Evolutionary conservation across 495 filamentous ascomycete species (phyloP).

Genomic region (Aspergillus cavernicola): DNA sequence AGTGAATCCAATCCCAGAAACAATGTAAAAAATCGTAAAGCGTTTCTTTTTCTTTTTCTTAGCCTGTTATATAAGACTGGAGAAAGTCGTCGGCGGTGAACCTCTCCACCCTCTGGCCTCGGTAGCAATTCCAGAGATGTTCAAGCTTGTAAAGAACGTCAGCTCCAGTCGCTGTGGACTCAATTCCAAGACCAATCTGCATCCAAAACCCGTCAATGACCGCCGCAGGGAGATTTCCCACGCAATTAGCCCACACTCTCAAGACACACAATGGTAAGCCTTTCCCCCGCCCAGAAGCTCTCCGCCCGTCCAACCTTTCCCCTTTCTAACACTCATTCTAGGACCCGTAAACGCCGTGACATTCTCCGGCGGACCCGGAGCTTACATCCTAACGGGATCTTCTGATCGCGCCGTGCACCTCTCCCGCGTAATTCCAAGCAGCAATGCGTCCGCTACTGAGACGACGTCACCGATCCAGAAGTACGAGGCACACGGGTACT

Average conservation of each 20-base stretch:
- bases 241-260: slow-evolving; percentile 37
- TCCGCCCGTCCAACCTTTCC: neutral
- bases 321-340: slow-evolving; percentile 8
- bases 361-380: slow-evolving; percentile 36
- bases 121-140: no score
- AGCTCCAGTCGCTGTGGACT: neutral
- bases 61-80: no score
- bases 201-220: slow-evolving; percentile 24
- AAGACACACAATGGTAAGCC: slow-evolving; percentile 45
- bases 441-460: slow-evolving; percentile 31
- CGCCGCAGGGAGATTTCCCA: slow-evolving; percentile 29
- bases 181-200: neutral
- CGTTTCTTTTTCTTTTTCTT: no score
- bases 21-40: no score
- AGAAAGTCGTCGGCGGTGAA: neutral
- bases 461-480: slow-evolving; percentile 67
- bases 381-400: slow-evolving; percentile 74
- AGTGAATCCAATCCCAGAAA: no score
- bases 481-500: slow-evolving; percentile 87
- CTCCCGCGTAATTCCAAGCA: slow-evolving; percentile 58
- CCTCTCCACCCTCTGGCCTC: neutral
- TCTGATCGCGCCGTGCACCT: slow-evolving; percentile 81
- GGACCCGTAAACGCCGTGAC: slow-evolving; percentile 41
- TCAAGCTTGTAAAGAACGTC: no score
- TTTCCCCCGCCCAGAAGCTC: neutral